Percentiles rank a stretch among this genome's conserved stretches.
Evolutionary conservation across 768 basidiomycete species (phyloP).

Genomic region (Tulasnella sp.): DNA sequence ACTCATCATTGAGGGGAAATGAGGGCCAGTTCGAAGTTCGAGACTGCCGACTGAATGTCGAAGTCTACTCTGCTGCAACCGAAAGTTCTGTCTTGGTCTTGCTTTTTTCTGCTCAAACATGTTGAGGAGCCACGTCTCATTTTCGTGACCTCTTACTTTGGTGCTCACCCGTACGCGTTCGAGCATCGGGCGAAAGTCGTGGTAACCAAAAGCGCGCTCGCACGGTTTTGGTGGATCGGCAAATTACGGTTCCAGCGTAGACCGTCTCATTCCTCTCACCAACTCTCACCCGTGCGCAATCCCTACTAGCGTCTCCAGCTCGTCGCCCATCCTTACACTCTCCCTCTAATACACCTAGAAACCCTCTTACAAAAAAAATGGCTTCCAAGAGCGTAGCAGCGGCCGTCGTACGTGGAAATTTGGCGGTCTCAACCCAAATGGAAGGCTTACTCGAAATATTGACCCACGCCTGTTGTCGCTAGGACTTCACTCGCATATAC

Average conservation of each 20-base stretch:
- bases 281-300: conserved; percentile 3
- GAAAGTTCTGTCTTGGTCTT: too few species aligned
- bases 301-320: neutral
- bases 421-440: neutral
- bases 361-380: conserved; percentile 34
- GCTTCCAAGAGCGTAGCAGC: conserved; percentile 68
- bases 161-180: neutral
- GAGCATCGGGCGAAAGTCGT: neutral
- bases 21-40: too few species aligned
- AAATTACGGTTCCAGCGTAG: conserved; percentile 8
- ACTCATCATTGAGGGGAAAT: too few species aligned
- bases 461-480: conserved; percentile 3
- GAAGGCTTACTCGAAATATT: conserved; percentile 7
- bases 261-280: conserved; percentile 13
- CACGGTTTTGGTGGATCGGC: conserved; percentile 7
- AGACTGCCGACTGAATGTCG: neutral
- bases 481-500: conserved; percentile 86
- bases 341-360: conserved; percentile 15
- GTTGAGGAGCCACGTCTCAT: neutral
- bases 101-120: neutral
- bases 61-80: neutral
- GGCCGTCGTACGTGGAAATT: conserved; percentile 51
- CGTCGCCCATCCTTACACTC: conserved; percentile 10
- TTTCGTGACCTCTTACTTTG: neutral
- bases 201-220: neutral